Conservation (phyloP, 1,284 basidiomycete species). For the Cerioporus squamosus region DNA sequence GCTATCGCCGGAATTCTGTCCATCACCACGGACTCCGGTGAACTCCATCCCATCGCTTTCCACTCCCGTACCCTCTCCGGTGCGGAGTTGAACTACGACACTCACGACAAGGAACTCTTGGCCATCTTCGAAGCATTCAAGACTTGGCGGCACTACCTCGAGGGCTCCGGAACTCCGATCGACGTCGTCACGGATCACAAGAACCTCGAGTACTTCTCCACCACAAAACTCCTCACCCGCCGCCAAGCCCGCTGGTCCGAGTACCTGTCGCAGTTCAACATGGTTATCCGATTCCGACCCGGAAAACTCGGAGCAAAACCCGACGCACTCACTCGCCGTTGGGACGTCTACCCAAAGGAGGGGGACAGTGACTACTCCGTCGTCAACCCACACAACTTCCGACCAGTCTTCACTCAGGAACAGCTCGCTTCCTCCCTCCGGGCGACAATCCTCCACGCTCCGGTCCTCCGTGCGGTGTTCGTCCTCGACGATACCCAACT, state of each 20-base stretch:
- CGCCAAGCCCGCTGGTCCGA: too few species aligned
- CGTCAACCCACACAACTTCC: constrained; percentile 34
- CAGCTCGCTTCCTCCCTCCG: constrained; percentile 21
- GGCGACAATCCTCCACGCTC: constrained; percentile 18
- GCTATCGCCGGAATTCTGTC: constrained; percentile 32
- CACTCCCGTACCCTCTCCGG: constrained; percentile 20
- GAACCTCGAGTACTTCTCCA: constrained; percentile 30
- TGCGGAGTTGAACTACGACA: constrained; percentile 36
- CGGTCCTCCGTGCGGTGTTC: constrained; percentile 14
- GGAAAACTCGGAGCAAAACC: constrained; percentile 8
- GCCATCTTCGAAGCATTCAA: constrained; percentile 35
- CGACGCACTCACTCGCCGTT: constrained; percentile 3
- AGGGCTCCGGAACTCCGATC: constrained; percentile 22
- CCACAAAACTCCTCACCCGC: neutral
- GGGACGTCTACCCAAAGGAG: constrained; percentile 11
- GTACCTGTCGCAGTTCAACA: too few species aligned
- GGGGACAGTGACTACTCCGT: constrained; percentile 28
- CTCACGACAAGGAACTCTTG: constrained; percentile 43
- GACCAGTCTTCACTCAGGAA: constrained; percentile 30
- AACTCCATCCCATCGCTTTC: constrained; percentile 38
- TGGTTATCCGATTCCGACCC: constrained; percentile 12
- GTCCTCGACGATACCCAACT: constrained; percentile 9
- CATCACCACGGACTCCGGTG: constrained; percentile 29
- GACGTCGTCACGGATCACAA: constrained; percentile 34
- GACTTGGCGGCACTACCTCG: constrained; percentile 35